Evolutionary conservation across 176 grass and related monocot genomes (phyloP).

Genomic region (Avena insularis): DNA sequence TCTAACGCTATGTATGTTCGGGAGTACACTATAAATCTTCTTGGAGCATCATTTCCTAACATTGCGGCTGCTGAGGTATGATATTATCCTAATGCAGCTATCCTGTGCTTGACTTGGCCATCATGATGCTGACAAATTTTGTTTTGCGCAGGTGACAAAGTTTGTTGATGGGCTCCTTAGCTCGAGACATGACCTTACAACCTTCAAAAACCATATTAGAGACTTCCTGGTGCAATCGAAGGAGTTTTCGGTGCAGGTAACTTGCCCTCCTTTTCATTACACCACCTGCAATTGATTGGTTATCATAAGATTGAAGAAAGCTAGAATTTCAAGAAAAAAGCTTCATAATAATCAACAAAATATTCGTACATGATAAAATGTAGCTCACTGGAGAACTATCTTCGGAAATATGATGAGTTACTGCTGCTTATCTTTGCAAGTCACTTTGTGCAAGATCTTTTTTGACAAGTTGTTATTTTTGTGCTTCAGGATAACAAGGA

Average conservation of each 20-base stretch:
- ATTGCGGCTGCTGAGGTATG: constrained; percentile 82
- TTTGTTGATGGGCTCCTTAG: constrained; percentile 91
- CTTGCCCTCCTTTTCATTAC: not conserved
- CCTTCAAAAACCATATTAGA: constrained; percentile 95
- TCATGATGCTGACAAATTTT: constrained; percentile 21
- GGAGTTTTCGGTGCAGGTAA: constrained; percentile 97
- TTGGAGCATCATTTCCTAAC: constrained; percentile 98
- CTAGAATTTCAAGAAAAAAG: not conserved
- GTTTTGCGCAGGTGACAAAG: constrained; percentile 70
- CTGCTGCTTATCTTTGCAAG: not conserved
- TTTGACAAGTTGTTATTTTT: constrained; percentile 20
- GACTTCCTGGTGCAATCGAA: constrained; percentile 98
- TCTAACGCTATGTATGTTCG: constrained; percentile 94
- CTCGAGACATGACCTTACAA: constrained; percentile 86
- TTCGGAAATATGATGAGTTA: not conserved
- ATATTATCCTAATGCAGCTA: not conserved
- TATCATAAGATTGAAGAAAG: constrained; percentile 8
- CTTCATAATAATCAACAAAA: not conserved
- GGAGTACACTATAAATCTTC: constrained; percentile 95
- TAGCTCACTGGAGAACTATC: too few species aligned
- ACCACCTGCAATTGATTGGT: not conserved
- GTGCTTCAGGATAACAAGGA: constrained; percentile 92
- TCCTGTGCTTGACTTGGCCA: not conserved
- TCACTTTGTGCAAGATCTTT: not conserved
- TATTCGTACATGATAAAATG: not conserved